A percentile compares a stretch with the other conserved stretches of the same genome.
Evolutionary conservation across 345 rosid genomes (phyloP).

Genomic region (Excoecaria cochinchinensis): DNA sequence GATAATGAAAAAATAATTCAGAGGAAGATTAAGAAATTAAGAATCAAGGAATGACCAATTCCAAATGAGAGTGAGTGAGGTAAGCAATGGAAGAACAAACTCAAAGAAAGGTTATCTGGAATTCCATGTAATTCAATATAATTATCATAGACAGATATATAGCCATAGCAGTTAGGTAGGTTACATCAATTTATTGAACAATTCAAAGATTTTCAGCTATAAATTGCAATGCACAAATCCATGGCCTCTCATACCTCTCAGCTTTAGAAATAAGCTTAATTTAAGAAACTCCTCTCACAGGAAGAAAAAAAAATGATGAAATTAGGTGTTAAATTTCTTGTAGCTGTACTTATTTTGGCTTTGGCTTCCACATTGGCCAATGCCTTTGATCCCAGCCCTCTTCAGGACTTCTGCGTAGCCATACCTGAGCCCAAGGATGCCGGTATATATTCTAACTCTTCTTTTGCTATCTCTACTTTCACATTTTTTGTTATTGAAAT

Average conservation of each 20-base stretch:
- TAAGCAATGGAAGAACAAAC: neutral
- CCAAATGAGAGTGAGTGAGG: neutral
- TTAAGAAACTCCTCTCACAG: neutral
- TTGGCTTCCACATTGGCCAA: slow-evolving; percentile 1
- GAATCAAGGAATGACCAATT: neutral
- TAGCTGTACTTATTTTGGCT: neutral
- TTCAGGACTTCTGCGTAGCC: slow-evolving; percentile 21
- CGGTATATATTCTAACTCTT: neutral
- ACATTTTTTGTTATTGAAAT: neutral
- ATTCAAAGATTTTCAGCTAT: neutral
- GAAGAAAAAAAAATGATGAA: too few relatives aligned
- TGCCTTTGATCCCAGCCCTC: slow-evolving; percentile 23
- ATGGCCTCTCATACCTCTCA: neutral
- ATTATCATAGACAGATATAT: too few relatives aligned
- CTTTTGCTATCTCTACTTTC: neutral
- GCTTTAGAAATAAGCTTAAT: neutral
- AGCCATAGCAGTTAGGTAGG: neutral
- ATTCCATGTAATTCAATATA: too few relatives aligned
- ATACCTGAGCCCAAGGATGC: slow-evolving; percentile 6
- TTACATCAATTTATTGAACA: neutral
- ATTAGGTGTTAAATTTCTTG: neutral
- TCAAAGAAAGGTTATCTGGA: neutral
- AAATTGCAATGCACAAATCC: neutral
- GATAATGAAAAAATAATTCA: neutral
- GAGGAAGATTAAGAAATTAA: neutral